These are phyloP conservation scores for Clathrospora elynae DNA, from an alignment of 2,329 filamentous ascomycete species.

Conservation along the genomic window DNA sequence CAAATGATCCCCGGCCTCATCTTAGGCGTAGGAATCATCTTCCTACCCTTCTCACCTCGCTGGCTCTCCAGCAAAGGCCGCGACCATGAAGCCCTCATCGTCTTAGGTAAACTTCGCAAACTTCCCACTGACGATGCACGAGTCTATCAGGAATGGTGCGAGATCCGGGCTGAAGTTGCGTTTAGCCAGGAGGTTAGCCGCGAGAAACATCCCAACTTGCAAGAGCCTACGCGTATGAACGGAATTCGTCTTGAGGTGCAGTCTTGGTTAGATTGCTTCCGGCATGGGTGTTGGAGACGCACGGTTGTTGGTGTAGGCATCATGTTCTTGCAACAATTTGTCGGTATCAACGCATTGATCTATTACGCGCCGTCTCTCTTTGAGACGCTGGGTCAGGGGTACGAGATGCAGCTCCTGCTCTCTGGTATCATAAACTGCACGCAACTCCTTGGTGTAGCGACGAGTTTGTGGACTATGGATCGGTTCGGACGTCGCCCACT, in stretches of 20 bases:
- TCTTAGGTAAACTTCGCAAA: conserved; percentile 56
- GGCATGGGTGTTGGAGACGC: conserved; percentile 51
- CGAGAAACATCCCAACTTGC: conserved; percentile 46
- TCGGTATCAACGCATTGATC: conserved; percentile 56
- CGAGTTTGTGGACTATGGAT: conserved; percentile 53
- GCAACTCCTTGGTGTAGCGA: conserved; percentile 51
- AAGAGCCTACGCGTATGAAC: conserved; percentile 38
- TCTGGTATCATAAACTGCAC: conserved; percentile 66
- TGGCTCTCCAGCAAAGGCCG: conserved; percentile 55
- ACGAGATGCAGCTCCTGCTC: conserved; percentile 61
- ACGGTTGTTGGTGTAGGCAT: conserved; percentile 50
- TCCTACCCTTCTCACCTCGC: conserved; percentile 62
- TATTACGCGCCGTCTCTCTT: conserved; percentile 68
- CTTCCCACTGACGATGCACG: conserved; percentile 56
- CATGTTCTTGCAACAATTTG: conserved; percentile 52
- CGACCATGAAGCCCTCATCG: conserved; percentile 56
- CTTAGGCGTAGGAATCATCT: conserved; percentile 50
- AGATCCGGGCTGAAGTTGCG: conserved; percentile 59
- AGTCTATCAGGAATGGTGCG: conserved; percentile 59
- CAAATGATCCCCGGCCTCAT: conserved; percentile 52
- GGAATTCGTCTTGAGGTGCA: conserved; percentile 53
- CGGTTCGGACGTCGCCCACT: conserved; percentile 49
- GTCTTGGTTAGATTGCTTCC: conserved; percentile 57
- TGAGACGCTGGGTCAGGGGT: conserved; percentile 62
- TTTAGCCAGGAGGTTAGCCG: conserved; percentile 56